Conservation (phyloP, 2,329 filamentous ascomycete genomes). For the Lanzia echinophila region DNA sequence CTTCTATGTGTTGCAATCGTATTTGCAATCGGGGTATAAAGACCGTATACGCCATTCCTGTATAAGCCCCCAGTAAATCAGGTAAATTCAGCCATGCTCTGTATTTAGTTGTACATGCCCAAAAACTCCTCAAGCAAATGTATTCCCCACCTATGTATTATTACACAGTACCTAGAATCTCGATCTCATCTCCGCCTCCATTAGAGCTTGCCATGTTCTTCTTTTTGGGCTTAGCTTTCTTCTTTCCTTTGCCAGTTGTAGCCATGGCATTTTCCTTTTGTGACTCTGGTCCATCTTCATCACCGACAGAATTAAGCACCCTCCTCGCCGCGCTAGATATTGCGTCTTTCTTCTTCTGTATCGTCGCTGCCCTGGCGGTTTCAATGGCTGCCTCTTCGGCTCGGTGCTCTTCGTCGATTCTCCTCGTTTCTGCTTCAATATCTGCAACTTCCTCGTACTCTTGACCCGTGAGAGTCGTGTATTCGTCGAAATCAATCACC, state of each 20-base stretch:
- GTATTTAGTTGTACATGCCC: neutral
- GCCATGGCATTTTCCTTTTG: constrained; percentile 5
- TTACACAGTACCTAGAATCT: constrained; percentile 21
- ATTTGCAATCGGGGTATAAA: constrained; percentile 6
- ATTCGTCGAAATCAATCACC: constrained; percentile 55
- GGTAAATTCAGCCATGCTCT: neutral
- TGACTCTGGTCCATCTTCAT: constrained; percentile 14
- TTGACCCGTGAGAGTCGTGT: constrained; percentile 46
- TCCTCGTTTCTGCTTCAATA: constrained; percentile 47
- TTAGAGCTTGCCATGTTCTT: constrained; percentile 25
- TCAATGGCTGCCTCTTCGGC: constrained; percentile 41
- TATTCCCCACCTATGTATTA: neutral
- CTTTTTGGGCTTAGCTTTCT: constrained; percentile 21
- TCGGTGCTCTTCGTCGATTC: constrained; percentile 39
- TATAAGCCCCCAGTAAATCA: no score
- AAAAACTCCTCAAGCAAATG: neutral
- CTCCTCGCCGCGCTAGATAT: constrained; percentile 18
- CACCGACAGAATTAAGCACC: constrained; percentile 11
- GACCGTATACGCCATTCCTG: neutral
- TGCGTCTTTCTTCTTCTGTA: constrained; percentile 24
- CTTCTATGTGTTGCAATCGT: neutral
- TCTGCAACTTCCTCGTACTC: constrained; percentile 50
- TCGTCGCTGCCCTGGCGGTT: constrained; percentile 30
- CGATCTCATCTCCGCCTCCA: constrained; percentile 27
- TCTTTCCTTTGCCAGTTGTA: constrained; percentile 1